Conservation (phyloP, 148 eudicot genomes). For the Cornus suecica region DNA sequence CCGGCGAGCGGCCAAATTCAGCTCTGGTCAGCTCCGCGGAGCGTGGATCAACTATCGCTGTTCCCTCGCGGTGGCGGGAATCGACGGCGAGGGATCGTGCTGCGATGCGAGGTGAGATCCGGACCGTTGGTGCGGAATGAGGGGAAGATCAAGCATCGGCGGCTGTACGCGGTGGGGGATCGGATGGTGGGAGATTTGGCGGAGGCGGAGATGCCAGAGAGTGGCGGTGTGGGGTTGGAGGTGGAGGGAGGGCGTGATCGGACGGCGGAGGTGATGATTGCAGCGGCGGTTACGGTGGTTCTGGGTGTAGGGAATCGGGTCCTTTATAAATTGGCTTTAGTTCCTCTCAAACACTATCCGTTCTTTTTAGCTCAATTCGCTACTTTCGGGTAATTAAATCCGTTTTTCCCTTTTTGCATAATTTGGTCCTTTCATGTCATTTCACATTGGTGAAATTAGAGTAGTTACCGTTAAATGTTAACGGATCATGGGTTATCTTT, state of each 20-base stretch:
- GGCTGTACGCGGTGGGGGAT: conserved; percentile 1
- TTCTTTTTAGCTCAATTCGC: conserved; percentile 97
- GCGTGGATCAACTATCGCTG: neutral
- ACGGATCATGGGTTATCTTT: too few relatives aligned
- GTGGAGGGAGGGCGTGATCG: conserved; percentile 12
- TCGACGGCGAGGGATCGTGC: conserved; percentile 8
- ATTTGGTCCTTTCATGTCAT: too few relatives aligned
- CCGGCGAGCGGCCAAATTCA: neutral
- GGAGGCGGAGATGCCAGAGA: conserved; percentile 11
- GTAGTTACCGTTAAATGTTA: too few relatives aligned
- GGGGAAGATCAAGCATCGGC: conserved; percentile 1
- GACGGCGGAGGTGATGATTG: conserved; percentile 51
- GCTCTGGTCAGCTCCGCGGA: neutral
- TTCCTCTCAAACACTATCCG: conserved; percentile 81
- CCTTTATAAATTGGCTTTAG: conserved; percentile 83
- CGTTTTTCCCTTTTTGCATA: too few relatives aligned
- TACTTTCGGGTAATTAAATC: conserved; percentile 64
- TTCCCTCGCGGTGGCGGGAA: neutral
- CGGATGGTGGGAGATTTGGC: conserved; percentile 7
- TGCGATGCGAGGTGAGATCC: conserved; percentile 8
- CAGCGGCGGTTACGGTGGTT: conserved; percentile 71
- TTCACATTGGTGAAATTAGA: too few relatives aligned
- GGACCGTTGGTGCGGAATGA: conserved; percentile 14
- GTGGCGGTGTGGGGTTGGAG: conserved; percentile 13
- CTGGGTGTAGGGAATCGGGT: conserved; percentile 93